phyloP scores from a whole-genome alignment of 306 rosid genomes.

The Prunus mongolica region DNA sequence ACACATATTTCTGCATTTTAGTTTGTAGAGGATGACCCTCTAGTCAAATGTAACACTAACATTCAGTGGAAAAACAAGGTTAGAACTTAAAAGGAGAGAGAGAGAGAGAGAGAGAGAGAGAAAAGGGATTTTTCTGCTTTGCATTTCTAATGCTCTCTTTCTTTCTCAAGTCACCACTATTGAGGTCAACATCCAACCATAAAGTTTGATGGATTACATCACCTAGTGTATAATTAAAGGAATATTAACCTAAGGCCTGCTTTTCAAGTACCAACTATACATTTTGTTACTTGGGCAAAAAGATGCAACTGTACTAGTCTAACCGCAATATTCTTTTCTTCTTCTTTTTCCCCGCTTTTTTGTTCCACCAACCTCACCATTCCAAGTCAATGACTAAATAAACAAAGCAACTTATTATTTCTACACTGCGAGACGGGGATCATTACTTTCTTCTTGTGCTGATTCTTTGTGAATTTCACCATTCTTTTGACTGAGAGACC shows the following conservation, averaged over 20 bases:
- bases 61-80: too few species aligned
- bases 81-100: too few species aligned
- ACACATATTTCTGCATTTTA: too few species aligned
- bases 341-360: conserved; percentile 17
- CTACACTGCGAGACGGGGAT: conserved; percentile 46
- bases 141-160: background rate
- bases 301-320: conserved; percentile 18
- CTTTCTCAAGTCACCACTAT: background rate
- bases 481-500: conserved; percentile 46
- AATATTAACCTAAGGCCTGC: conserved; percentile 27
- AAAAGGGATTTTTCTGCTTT: background rate
- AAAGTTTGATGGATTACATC: conserved; percentile 14
- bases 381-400: conserved; percentile 7
- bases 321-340: background rate
- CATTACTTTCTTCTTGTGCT: conserved; percentile 29
- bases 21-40: too few species aligned
- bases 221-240: conserved; percentile 18
- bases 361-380: conserved; percentile 26
- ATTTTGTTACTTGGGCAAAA: conserved; percentile 39
- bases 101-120: background rate
- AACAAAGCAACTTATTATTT: background rate
- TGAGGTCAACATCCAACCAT: conserved; percentile 8
- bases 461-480: conserved; percentile 40
- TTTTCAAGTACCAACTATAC: conserved; percentile 35
- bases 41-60: too few species aligned